Conservation (phyloP, 257 asterid species). For the Nicotiana tomentosiformis region DNA sequence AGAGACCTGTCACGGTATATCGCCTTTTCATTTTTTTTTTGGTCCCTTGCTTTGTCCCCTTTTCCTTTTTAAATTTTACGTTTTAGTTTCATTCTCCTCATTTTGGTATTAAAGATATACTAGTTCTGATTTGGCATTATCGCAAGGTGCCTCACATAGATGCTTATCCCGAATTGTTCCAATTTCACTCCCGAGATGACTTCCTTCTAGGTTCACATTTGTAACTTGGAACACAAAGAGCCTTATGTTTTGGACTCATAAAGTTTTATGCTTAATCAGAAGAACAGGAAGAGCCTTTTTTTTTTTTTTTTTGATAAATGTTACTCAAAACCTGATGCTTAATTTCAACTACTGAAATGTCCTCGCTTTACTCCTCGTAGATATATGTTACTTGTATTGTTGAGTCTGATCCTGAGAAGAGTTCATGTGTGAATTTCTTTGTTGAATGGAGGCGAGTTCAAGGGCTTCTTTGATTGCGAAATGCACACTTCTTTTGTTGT, state of each 20-base stretch:
- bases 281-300: neutral
- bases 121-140: neutral
- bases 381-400: neutral
- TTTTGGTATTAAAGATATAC: neutral
- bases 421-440: too few relatives aligned
- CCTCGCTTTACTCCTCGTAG: neutral
- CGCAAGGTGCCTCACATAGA: neutral
- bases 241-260: neutral
- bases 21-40: neutral
- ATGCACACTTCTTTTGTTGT: too few relatives aligned
- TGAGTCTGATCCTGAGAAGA: neutral
- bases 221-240: neutral
- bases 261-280: neutral
- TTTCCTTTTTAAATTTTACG: neutral
- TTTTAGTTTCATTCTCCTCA: neutral
- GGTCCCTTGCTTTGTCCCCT: neutral
- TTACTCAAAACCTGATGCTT: neutral
- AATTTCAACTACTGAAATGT: neutral
- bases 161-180: neutral
- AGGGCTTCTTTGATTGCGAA: too few relatives aligned
- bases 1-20: conserved; percentile 70
- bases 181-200: neutral
- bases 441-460: too few relatives aligned
- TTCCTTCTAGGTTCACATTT: neutral
- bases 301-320: too few relatives aligned